phyloP scores from a whole-genome alignment of 495 filamentous ascomycete species.

The Xylaria telfairii region DNA sequence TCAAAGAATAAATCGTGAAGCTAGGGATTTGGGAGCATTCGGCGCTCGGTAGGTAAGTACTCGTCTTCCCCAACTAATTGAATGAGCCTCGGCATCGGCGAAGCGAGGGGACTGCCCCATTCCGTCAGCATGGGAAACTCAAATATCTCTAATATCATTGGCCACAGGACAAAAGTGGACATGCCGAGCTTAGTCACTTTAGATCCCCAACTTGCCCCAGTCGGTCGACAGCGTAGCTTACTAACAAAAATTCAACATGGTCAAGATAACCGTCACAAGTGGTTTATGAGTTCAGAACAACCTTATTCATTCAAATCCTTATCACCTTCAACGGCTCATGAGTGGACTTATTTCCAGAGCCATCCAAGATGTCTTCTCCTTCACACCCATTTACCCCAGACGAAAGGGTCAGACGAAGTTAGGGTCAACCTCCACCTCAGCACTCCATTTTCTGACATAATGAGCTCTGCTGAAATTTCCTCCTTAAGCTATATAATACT shows the following conservation, averaged over 20 bases:
- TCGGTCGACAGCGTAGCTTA: too few relatives aligned
- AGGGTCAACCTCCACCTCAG: background rate
- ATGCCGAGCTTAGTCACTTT: background rate
- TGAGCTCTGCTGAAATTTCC: background rate
- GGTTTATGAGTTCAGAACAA: too few relatives aligned
- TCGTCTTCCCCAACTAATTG: background rate
- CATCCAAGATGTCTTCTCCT: background rate
- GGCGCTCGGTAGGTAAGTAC: conserved; percentile 19
- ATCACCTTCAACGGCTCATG: background rate
- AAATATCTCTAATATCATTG: conserved; percentile 19
- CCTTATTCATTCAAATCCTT: too few relatives aligned
- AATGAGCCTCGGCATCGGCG: conserved; percentile 27
- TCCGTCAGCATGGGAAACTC: background rate
- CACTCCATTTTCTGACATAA: background rate
- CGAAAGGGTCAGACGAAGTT: background rate
- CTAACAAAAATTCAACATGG: too few relatives aligned
- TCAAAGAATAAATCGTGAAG: background rate
- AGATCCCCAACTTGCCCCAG: conserved; percentile 15
- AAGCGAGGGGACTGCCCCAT: conserved; percentile 4
- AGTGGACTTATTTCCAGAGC: background rate
- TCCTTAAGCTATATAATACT: background rate
- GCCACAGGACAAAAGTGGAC: background rate
- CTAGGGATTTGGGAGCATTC: conserved; percentile 3
- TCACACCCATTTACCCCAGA: background rate
- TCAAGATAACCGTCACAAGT: too few relatives aligned